A percentile compares a stretch with the other conserved stretches of the same genome.
These are phyloP conservation scores for Peniophora sp. DNA, from an alignment of 1,284 basidiomycete species.

Conservation along the genomic window DNA sequence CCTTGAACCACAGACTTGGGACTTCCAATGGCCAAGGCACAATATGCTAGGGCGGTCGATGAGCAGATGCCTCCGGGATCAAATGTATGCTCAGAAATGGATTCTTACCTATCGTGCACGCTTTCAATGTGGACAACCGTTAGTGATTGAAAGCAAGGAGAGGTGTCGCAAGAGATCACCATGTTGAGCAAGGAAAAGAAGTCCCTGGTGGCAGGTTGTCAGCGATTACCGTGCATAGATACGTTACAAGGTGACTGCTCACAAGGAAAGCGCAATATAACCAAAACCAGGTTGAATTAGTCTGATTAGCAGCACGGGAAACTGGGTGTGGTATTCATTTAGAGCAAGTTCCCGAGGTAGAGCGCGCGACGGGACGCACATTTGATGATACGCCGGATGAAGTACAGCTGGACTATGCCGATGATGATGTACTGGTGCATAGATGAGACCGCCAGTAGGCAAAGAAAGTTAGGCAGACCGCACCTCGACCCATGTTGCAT, in stretches of 20 bases:
- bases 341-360: no score
- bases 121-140: no score
- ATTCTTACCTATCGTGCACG: no score
- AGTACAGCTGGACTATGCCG: not conserved
- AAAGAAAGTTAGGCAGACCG: not conserved
- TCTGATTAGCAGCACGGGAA: not conserved
- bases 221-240: not conserved
- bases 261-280: not conserved
- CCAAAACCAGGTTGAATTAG: not conserved
- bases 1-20: not conserved
- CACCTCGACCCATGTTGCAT: not conserved
- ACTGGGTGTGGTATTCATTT: no score
- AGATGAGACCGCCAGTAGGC: not conserved
- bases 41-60: not conserved
- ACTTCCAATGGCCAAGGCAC: not conserved
- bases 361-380: no score
- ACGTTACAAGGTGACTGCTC: not conserved
- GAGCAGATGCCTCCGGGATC: not conserved
- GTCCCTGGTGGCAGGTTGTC: not conserved
- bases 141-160: no score
- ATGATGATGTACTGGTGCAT: not conserved
- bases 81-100: not conserved
- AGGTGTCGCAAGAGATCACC: no score
- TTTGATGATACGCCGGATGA: not conserved
- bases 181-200: not conserved